These are phyloP conservation scores for Colletotrichum sp. DNA, from an alignment of 2,329 filamentous ascomycete species.

Conservation along the genomic window DNA sequence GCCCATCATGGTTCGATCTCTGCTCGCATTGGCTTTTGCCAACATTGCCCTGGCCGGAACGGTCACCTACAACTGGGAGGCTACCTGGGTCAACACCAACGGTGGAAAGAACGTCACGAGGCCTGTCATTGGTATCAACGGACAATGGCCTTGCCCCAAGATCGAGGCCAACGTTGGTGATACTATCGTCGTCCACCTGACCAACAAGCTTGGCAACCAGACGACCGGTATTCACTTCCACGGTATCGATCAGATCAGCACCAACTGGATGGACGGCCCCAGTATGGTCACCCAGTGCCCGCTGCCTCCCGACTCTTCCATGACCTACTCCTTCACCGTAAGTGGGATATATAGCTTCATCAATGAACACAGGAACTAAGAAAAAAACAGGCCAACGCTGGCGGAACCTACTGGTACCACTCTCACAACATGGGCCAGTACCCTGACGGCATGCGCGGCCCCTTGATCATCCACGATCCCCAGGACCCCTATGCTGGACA, in stretches of 20 bases:
- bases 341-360: slow-evolving; percentile 15
- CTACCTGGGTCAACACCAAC: slow-evolving; percentile 43
- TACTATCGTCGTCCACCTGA: slow-evolving; percentile 51
- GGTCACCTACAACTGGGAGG: slow-evolving; percentile 42
- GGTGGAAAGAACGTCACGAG: slow-evolving; percentile 40
- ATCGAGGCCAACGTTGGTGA: slow-evolving; percentile 59
- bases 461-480: slow-evolving; percentile 65
- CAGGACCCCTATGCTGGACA: slow-evolving; percentile 55
- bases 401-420: slow-evolving; percentile 61
- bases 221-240: slow-evolving; percentile 62
- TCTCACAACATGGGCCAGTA: slow-evolving; percentile 70
- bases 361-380: neutral
- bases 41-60: slow-evolving; percentile 31
- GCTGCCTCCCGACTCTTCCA: slow-evolving; percentile 54
- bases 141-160: slow-evolving; percentile 64
- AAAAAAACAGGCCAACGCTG: slow-evolving; percentile 28
- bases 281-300: slow-evolving; percentile 59
- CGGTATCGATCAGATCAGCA: slow-evolving; percentile 60
- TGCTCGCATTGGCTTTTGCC: slow-evolving; percentile 24
- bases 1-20: slow-evolving; percentile 1
- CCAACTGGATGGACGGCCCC: slow-evolving; percentile 64
- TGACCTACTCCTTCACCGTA: slow-evolving; percentile 59
- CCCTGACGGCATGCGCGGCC: slow-evolving; percentile 69
- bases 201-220: slow-evolving; percentile 58
- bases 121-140: slow-evolving; percentile 60